Conservation (phyloP, 345 rosid species). For the Brassica nigra region DNA sequence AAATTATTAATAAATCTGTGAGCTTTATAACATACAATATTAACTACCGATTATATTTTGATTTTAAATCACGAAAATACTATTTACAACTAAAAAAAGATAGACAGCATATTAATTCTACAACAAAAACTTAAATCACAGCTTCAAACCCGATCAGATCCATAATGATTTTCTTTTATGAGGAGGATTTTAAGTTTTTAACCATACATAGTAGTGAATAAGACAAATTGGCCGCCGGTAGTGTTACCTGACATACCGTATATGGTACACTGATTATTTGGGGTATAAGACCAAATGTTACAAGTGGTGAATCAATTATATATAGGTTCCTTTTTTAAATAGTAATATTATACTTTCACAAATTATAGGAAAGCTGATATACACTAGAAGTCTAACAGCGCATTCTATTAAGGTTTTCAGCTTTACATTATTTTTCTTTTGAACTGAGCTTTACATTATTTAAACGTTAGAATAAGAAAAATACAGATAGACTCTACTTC, state of each 20-base stretch:
- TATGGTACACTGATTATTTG: not conserved
- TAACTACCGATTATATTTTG: too few species aligned
- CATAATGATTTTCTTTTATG: too few species aligned
- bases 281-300: not conserved
- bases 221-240: too few species aligned
- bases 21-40: too few species aligned
- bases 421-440: not conserved
- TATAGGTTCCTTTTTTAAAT: not conserved
- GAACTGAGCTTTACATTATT: not conserved
- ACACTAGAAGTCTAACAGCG: not conserved
- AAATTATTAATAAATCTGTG: too few species aligned
- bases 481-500: not conserved
- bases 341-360: not conserved
- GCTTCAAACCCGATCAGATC: too few species aligned
- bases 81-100: too few species aligned
- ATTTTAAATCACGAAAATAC: too few species aligned
- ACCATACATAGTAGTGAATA: too few species aligned
- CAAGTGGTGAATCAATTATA: not conserved
- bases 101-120: too few species aligned
- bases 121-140: too few species aligned
- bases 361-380: not conserved
- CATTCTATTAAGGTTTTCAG: not conserved
- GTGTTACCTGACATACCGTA: not conserved
- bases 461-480: not conserved
- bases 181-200: too few species aligned